These are phyloP conservation scores for Komagataella pseudopastoris DNA, from an alignment of 805 yeast species.

Conservation along the genomic window DNA sequence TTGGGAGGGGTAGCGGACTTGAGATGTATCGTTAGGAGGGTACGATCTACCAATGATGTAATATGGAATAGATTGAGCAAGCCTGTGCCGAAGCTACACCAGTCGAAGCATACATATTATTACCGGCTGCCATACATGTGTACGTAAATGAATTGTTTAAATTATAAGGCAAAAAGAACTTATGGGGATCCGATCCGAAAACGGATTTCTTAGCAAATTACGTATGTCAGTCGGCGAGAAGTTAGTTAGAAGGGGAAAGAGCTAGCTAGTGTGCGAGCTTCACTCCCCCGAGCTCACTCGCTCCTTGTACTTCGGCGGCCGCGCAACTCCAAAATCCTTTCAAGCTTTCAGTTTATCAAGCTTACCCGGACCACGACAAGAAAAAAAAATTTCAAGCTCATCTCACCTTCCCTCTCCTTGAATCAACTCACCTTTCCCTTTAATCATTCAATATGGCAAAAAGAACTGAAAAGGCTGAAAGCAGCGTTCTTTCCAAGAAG, in stretches of 20 bases:
- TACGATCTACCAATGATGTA: neutral
- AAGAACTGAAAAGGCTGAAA: constrained; percentile 11
- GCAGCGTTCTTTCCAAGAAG: constrained; percentile 43
- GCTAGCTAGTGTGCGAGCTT: neutral
- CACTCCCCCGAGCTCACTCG: neutral
- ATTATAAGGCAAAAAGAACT: too few species aligned
- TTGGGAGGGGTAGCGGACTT: neutral
- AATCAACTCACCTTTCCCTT: neutral
- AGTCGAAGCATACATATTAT: too few species aligned
- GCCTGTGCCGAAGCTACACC: too few species aligned
- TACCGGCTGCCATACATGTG: too few species aligned
- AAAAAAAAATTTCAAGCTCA: neutral
- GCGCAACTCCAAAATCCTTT: too few species aligned
- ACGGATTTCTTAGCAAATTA: too few species aligned
- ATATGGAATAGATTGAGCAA: too few species aligned
- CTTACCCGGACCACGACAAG: neutral
- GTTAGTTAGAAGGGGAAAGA: neutral
- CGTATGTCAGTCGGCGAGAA: too few species aligned
- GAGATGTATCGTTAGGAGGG: neutral
- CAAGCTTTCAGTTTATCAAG: neutral
- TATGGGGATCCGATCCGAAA: too few species aligned
- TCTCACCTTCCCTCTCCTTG: neutral
- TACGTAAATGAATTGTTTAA: too few species aligned
- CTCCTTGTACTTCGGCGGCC: too few species aligned
- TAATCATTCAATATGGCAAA: neutral